Conservation (phyloP, 305 asterid species). For the Ilex paraguariensis region DNA sequence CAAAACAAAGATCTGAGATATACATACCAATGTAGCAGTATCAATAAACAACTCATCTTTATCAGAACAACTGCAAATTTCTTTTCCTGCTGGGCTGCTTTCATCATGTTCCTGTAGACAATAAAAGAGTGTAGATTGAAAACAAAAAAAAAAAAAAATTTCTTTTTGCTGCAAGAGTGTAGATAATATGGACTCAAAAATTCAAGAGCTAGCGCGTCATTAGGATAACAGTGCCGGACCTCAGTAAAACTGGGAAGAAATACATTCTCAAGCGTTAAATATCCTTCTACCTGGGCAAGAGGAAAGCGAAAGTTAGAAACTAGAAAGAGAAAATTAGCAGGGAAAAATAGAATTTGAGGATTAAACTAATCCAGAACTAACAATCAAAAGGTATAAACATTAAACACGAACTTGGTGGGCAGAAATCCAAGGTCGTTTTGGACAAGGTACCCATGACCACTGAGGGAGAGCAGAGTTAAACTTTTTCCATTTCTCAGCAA, state of each 20-base stretch:
- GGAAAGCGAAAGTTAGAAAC: not conserved
- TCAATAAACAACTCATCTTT: conserved; percentile 37
- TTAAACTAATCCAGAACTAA: not conserved
- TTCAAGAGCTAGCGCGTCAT: not conserved
- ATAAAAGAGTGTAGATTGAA: not conserved
- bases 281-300: conserved; percentile 51
- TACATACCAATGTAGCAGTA: conserved; percentile 48
- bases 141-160: no score
- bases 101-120: conserved; percentile 28
- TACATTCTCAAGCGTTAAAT: conserved; percentile 56
- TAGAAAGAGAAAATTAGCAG: conserved; percentile 3
- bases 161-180: not conserved
- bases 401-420: conserved; percentile 22
- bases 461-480: conserved; percentile 57
- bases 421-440: conserved; percentile 39
- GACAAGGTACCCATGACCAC: conserved; percentile 62
- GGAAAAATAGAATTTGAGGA: not conserved
- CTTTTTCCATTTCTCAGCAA: conserved; percentile 56
- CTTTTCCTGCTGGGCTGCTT: conserved; percentile 27
- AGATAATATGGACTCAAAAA: not conserved
- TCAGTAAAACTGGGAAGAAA: conserved; percentile 35
- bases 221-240: conserved; percentile 34
- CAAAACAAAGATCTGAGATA: not conserved
- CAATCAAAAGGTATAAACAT: not conserved
- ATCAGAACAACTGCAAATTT: conserved; percentile 33